A percentile compares a stretch with the other conserved stretches of the same genome.
phyloP scores from a whole-genome alignment of 345 rosid genomes.

The Kernera saxatilis region DNA sequence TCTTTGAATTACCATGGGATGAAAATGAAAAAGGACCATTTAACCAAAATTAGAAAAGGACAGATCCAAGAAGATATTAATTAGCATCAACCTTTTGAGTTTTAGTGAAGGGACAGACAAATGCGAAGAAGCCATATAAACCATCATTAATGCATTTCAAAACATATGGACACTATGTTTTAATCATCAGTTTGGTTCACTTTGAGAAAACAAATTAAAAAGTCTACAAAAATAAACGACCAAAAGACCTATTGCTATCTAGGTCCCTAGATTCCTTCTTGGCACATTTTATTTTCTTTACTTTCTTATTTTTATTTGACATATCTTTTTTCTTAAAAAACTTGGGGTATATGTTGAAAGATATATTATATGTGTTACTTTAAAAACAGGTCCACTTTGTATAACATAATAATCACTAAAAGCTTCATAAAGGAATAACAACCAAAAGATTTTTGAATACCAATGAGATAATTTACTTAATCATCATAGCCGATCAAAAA shows the following conservation, averaged over 20 bases:
- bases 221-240: not conserved
- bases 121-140: constrained; percentile 12
- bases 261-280: constrained; percentile 20
- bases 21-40: not conserved
- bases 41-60: not conserved
- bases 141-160: not conserved
- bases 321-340: not conserved
- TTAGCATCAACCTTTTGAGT: not conserved
- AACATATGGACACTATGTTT: not conserved
- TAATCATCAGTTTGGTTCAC: constrained; percentile 8
- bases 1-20: not conserved
- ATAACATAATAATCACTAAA: constrained; percentile 10
- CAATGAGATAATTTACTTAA: constrained; percentile 9
- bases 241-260: constrained; percentile 15
- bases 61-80: not conserved
- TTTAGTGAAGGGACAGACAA: not conserved
- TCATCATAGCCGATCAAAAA: not conserved
- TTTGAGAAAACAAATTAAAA: not conserved
- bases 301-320: not conserved
- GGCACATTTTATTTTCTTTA: not conserved
- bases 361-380: not conserved
- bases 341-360: not conserved
- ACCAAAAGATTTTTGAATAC: not conserved
- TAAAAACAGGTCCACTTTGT: not conserved
- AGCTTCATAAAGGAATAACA: constrained; percentile 7